Evolutionary conservation across 371 early-diverging fungal genomes (phyloP).

Genomic region (Lichtheimia corymbifera): DNA sequence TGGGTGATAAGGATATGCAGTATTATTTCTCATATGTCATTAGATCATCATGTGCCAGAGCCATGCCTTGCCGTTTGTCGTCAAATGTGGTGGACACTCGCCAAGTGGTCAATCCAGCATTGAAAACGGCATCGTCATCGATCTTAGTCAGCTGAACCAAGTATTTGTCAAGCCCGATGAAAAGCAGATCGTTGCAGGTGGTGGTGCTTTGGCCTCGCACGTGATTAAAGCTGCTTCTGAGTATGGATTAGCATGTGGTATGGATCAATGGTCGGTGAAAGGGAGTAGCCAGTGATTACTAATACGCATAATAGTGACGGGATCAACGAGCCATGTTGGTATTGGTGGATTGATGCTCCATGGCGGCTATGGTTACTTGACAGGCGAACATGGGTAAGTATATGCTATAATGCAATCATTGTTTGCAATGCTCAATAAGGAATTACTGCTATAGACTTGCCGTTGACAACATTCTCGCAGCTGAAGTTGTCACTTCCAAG

Average conservation of each 20-base stretch:
- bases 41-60: conserved; percentile 27
- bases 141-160: conserved; percentile 25
- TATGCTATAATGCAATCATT: no score
- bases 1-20: neutral
- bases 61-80: conserved; percentile 27
- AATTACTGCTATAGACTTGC: conserved; percentile 20
- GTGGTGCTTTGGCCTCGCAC: conserved; percentile 41
- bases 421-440: no score
- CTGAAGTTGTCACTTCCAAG: conserved; percentile 47
- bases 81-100: conserved; percentile 62
- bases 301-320: conserved; percentile 18
- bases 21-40: neutral
- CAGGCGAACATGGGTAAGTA: conserved; percentile 42
- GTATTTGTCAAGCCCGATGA: conserved; percentile 29
- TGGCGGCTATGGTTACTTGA: conserved; percentile 49
- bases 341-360: conserved; percentile 41
- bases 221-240: conserved; percentile 34
- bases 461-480: conserved; percentile 52
- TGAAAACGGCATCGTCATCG: conserved; percentile 42
- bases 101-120: conserved; percentile 50
- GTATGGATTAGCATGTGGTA: conserved; percentile 45
- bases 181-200: conserved; percentile 29
- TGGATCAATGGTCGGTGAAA: conserved; percentile 13
- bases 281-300: no score
- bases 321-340: conserved; percentile 46